Evolutionary conservation across 2,329 filamentous ascomycete genomes (phyloP), one percentile per base, ranked within the genome.

Genomic region (Trichoderma hamatum): DNA sequence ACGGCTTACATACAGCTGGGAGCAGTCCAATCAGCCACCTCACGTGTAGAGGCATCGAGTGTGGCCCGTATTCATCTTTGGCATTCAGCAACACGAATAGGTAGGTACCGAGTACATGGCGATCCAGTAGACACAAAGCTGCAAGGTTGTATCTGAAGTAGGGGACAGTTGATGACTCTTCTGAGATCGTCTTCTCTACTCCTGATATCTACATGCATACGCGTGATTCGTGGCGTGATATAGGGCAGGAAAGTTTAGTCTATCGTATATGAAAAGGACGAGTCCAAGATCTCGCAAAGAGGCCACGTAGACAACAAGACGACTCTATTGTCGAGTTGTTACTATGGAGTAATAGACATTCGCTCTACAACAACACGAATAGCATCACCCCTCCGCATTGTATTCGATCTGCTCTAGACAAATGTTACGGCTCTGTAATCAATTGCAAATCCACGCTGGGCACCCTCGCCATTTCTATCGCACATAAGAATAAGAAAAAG

Each of bases 221-320:
- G 64, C 59, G 39, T 69, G 67, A 21, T 58, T 55, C 54, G 56
- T 69, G 51, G 67, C 60, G 60, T 69, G 60, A 69, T 36, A 39
- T 36, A 30, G 21, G 30, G 21, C 26, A 46, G 55, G 11, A 30
- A 28, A 4, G 39, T n/a, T 64, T 19, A 51, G 30, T 24, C n/a
- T 28, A 43, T 43, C 39, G 39, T n/a, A n/a, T 43, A 24, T 49
- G 24, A 58, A 19, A 3, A 56, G n/a, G 26, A 34, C 19, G 19
- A 26, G 26, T 56, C 28, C 11, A 54, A n/a, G 4, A 5, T 19
- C 24, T 21, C 10, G 21, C 13, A 11, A 52, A 51, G 43, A 14
- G 36, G 60, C 46, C 60, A 62, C 60, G 60, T 62, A 36, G 60
- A 36, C 60, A 24, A 64, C 19, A 39, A 26, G 32, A 39, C 21